Evolutionary conservation across 2,329 filamentous ascomycete species (phyloP).

Genomic region (Pyricularia grisea): DNA sequence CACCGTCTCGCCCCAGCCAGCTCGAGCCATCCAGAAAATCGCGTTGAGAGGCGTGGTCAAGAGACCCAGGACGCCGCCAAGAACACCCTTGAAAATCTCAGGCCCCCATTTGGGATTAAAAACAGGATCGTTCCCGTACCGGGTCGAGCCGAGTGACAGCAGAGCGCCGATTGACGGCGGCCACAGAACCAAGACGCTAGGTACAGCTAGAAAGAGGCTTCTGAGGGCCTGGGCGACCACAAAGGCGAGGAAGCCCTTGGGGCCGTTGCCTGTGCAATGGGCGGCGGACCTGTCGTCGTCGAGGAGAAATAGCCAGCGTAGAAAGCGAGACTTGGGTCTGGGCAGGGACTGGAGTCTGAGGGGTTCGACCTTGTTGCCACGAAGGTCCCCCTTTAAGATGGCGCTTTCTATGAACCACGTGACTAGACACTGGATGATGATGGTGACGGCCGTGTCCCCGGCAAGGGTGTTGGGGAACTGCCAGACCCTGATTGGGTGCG

Average conservation of each 20-base stretch:
- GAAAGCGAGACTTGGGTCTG: slow-evolving; percentile 21
- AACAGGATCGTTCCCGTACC: slow-evolving; percentile 30
- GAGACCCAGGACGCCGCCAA: slow-evolving; percentile 35
- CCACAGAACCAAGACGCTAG: slow-evolving; percentile 33
- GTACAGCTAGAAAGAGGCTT: slow-evolving; percentile 22
- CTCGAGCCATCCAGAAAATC: slow-evolving; percentile 39
- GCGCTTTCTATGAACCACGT: slow-evolving; percentile 41
- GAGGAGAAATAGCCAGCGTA: slow-evolving; percentile 36
- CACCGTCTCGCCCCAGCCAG: slow-evolving; percentile 30
- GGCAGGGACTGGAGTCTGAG: slow-evolving; percentile 29
- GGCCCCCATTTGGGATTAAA: slow-evolving; percentile 34
- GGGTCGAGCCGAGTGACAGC: slow-evolving; percentile 23
- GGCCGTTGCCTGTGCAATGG: neutral
- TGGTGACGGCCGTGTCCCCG: slow-evolving; percentile 39
- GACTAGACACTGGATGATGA: slow-evolving; percentile 37
- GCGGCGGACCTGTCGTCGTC: slow-evolving; percentile 15
- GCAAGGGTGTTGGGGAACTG: slow-evolving; percentile 40
- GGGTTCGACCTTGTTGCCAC: slow-evolving; percentile 32
- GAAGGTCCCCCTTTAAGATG: slow-evolving; percentile 38
- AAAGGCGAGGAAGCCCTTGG: slow-evolving; percentile 22
- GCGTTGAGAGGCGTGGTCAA: slow-evolving; percentile 38
- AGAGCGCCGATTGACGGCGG: slow-evolving; percentile 32
- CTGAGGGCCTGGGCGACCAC: slow-evolving; percentile 25
- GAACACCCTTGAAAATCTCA: slow-evolving; percentile 38
- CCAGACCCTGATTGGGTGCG: slow-evolving; percentile 35